Evolutionary conservation across 2,329 filamentous ascomycete genomes (phyloP), one percentile per base, ranked within the genome.

Genomic region (Arthrobotrys entomopaga): DNA sequence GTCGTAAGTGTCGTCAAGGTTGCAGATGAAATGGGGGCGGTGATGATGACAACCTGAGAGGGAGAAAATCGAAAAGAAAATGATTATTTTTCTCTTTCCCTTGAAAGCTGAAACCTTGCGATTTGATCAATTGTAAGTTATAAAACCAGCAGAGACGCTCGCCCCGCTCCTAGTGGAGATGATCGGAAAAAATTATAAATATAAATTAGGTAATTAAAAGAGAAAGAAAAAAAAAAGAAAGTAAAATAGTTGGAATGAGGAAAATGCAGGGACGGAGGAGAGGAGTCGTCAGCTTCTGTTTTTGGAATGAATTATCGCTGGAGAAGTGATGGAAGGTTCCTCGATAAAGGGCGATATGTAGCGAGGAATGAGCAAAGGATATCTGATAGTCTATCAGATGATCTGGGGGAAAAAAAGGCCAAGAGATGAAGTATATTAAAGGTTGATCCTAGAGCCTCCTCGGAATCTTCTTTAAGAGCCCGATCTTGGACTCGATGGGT

Each of bases 391-490:
- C 29, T 66, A 59, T 58, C 53, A 52, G 64, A 60, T 60, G 48
- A 46, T 20, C 10, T 7, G 34, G 38, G 38, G 34, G 11, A 53
- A 52, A 67, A n/a, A 22, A 53, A 60, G 40, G 65, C 65, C 56
- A 69, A 69, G 65, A 69, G 56, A 61, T 69, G 16, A 42, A 48
- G 26, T 42, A 56, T 60, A 67, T 67, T 60, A 69, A 56, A 29
- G 3, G 53, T 49, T 24, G 20, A 48, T 59, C 58, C 19, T 48
- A 69, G 56, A 61, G 57, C 54, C 65, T 58, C 54, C n/a, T 48
- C 34, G 7, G 40, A 59, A 59, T 34, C 64, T 58, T 54, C 48
- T 60, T 67, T 66, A 29, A 38, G 34, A 50, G 29, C n/a, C 34
- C 49, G 46, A 29, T 43, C 22, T 60, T 56, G 48, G 56, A 40